Percentiles rank a stretch among this genome's conserved stretches.
These are phyloP conservation scores for Parasarocladium wereldwijsianum DNA, from an alignment of 2,329 filamentous ascomycete genomes.

Conservation along the genomic window DNA sequence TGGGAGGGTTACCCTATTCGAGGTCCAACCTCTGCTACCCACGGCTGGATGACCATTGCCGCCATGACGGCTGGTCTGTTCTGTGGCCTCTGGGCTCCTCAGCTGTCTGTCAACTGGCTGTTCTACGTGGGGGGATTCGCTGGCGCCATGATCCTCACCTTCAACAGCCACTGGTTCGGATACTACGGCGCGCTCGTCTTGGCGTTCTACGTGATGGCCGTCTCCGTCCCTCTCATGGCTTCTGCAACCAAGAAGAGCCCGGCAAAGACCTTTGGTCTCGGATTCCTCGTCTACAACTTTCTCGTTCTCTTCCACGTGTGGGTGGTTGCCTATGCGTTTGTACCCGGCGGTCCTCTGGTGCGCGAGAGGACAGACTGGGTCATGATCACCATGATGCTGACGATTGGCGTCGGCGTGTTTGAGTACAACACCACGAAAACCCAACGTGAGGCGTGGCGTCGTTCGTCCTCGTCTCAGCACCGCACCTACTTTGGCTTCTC, in stretches of 20 bases:
- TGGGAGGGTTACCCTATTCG: constrained; percentile 93
- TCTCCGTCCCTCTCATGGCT: constrained; percentile 59
- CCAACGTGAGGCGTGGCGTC: constrained; percentile 14
- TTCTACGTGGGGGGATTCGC: constrained; percentile 64
- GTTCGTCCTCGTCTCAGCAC: constrained; percentile 23
- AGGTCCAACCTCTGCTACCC: constrained; percentile 77
- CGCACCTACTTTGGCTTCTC: constrained; percentile 39
- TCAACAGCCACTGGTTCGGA: constrained; percentile 69
- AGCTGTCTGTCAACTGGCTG: constrained; percentile 61
- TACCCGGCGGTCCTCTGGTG: constrained; percentile 82
- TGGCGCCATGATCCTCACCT: constrained; percentile 66
- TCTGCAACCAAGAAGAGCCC: constrained; percentile 66
- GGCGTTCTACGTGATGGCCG: constrained; percentile 68
- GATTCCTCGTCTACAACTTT: constrained; percentile 85
- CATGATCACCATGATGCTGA: constrained; percentile 73
- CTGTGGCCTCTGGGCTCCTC: constrained; percentile 59
- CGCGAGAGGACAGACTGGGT: constrained; percentile 94
- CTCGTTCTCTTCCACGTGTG: constrained; percentile 95
- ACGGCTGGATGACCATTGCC: constrained; percentile 73
- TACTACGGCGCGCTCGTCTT: constrained; percentile 71
- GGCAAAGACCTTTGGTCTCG: constrained; percentile 69
- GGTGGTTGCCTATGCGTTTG: constrained; percentile 97
- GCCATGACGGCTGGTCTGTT: constrained; percentile 75
- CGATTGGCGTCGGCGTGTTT: constrained; percentile 75
- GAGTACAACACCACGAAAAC: constrained; percentile 43